These are phyloP conservation scores for Cladosporium sp. DNA, from an alignment of 2,329 filamentous ascomycete genomes.

Conservation along the genomic window DNA sequence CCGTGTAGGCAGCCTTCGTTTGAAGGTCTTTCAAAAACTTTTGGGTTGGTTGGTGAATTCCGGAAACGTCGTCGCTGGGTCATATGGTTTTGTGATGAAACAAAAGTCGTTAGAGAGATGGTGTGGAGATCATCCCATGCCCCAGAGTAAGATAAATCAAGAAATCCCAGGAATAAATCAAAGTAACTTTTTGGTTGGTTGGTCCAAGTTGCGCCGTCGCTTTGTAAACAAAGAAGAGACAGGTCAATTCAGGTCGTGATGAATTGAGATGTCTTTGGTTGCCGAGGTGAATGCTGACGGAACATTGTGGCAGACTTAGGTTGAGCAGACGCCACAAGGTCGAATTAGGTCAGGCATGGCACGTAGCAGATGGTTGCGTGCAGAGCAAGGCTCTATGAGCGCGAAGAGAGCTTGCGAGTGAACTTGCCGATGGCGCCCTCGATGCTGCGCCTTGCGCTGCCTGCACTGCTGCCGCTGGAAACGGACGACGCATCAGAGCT, in stretches of 20 bases:
- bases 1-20: constrained; percentile 4
- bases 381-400: constrained; percentile 3
- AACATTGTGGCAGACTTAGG: not conserved
- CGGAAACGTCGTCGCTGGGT: constrained; percentile 7
- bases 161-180: not conserved
- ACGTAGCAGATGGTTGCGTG: not conserved
- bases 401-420: constrained; percentile 10
- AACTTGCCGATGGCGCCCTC: constrained; percentile 14
- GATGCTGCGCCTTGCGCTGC: constrained; percentile 12
- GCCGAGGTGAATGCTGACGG: not conserved
- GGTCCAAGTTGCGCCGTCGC: not conserved
- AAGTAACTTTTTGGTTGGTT: constrained; percentile 6
- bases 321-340: not conserved
- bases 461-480: constrained; percentile 10
- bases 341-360: not conserved
- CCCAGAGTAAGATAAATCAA: not conserved
- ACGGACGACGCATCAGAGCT: constrained; percentile 7
- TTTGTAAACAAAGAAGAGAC: not conserved
- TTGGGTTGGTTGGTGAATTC: not conserved
- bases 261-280: not conserved
- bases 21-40: constrained; percentile 12
- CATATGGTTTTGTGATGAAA: not conserved
- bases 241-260: constrained; percentile 5
- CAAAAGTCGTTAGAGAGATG: not conserved
- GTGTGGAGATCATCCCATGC: not conserved